phyloP scores from a whole-genome alignment of 2,329 filamentous ascomycete species.

The Beauveria brongniartii region DNA sequence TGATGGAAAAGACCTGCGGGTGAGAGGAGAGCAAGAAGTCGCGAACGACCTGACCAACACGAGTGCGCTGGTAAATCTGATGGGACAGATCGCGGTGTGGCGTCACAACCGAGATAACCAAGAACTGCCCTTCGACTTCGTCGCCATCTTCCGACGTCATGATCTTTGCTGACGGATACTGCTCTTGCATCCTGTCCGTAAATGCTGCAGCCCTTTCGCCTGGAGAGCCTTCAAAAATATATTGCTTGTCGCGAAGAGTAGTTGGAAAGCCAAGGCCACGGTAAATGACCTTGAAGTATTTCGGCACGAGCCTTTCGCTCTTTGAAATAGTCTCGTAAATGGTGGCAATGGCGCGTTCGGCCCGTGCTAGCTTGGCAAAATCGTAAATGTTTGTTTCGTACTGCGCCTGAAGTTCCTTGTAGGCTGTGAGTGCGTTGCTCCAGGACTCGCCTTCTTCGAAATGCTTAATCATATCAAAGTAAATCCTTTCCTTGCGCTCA shows the following conservation, averaged over 20 bases:
- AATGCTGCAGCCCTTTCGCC: constrained; percentile 74
- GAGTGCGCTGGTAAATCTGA: constrained; percentile 79
- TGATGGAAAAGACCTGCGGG: constrained; percentile 71
- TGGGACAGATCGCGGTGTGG: constrained; percentile 76
- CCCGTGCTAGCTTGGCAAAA: constrained; percentile 82
- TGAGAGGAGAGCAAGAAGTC: constrained; percentile 77
- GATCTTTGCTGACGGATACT: constrained; percentile 80
- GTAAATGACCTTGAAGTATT: constrained; percentile 89
- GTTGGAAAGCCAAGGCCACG: constrained; percentile 81
- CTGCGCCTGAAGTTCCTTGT: constrained; percentile 83
- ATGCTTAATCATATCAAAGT: constrained; percentile 89
- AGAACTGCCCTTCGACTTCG: constrained; percentile 82
- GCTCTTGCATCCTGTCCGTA: constrained; percentile 83
- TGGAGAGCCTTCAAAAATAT: constrained; percentile 77
- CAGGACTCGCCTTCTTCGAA: constrained; percentile 94
- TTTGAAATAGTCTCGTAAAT: constrained; percentile 85
- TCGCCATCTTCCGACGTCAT: constrained; percentile 60
- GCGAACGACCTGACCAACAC: constrained; percentile 73
- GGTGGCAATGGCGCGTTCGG: constrained; percentile 82
- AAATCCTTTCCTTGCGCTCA: constrained; percentile 84
- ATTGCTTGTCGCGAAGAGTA: constrained; percentile 79
- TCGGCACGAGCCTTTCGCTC: constrained; percentile 67
- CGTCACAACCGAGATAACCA: constrained; percentile 73
- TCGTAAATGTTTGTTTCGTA: constrained; percentile 88
- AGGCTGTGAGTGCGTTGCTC: constrained; percentile 79